A percentile compares a stretch with the other conserved stretches of the same genome.
Evolutionary conservation across 2,329 filamentous ascomycete genomes (phyloP).

Genomic region (Venturia carpophila): DNA sequence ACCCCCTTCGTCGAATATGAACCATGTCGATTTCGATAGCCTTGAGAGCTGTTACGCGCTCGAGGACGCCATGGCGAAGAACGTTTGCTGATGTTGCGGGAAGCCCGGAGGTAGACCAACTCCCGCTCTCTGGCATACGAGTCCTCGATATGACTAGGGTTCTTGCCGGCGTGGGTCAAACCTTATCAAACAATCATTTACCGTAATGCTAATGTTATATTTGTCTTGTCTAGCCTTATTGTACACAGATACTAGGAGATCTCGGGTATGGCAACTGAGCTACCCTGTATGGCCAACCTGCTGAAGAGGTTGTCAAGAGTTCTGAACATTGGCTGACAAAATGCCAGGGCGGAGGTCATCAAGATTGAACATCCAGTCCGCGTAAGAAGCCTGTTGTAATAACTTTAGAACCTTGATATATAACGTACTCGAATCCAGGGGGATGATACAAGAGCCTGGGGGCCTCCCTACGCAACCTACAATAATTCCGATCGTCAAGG

Average conservation of each 20-base stretch:
- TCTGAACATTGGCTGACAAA: constrained; percentile 21
- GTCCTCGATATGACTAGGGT: constrained; percentile 97
- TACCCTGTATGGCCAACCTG: constrained; percentile 27
- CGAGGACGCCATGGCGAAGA: constrained; percentile 20
- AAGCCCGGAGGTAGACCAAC: constrained; percentile 36
- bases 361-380: constrained; percentile 90
- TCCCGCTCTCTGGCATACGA: constrained; percentile 75
- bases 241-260: constrained; percentile 92
- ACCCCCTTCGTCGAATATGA: neutral
- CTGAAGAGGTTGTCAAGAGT: constrained; percentile 25
- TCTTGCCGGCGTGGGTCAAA: constrained; percentile 71
- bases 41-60: neutral
- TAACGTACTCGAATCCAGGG: constrained; percentile 36
- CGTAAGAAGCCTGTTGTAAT: too few relatives aligned
- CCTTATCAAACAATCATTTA: constrained; percentile 11
- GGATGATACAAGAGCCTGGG: constrained; percentile 94
- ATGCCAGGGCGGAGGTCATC: constrained; percentile 78
- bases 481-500: constrained; percentile 49
- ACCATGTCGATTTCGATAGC: neutral
- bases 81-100: constrained; percentile 17
- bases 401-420: too few relatives aligned
- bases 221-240: constrained; percentile 66
- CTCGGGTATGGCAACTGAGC: constrained; percentile 60
- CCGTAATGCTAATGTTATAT: constrained; percentile 25
- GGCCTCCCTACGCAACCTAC: constrained; percentile 84